Base-by-base conservation (phyloP, 768 basidiomycete species). In the Astraeus odoratus region DNA sequence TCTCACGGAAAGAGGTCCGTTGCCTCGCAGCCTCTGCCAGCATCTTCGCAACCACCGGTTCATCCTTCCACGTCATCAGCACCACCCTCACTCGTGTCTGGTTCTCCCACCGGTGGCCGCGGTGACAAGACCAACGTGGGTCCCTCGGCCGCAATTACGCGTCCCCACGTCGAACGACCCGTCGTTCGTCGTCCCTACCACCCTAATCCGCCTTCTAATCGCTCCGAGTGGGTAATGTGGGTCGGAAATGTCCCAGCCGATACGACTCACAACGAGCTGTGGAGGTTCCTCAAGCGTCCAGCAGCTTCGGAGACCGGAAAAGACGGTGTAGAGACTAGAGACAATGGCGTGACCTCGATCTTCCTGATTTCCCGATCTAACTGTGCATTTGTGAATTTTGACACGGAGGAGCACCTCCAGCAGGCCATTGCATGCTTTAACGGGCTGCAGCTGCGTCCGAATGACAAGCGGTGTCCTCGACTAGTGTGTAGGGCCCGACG, bases 211-310 rank as follows among this genome's bases (percentile, higher is more conserved):
- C 83, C 85, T 10, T 67, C 78, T 9, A 73, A 86, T 43, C 77
- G 89, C 12, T 89, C 88, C 6, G 88, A 90, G 47, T 94, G 86
- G 88, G 92, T 92, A 1, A 90, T 93, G 88, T 96, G 94, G 94
- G 83, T 81, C 10, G 94, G 94, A 8, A 97, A 97, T 57, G 85
- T 96, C 3, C 88, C 89, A 2, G 73, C 75, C 5, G 88, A 93
- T 55, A 81, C 89, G 13, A 80, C 78, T 3, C 77, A 90, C 48
- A 83, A 90, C 52, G 93, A 96, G 57, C 70, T 96, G 4, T 87
- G 83, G 85, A 70, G 70, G 6, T 94, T 93, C 61, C 93, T 97
- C 68, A 82, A 75, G 50, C 57, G 64, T 39, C 49, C 58, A 7
- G 46, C 51, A 15, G 43, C 57, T 15, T 36, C 55, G 4, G 46